A percentile compares a stretch with the other conserved stretches of the same genome.
These are phyloP conservation scores for Botrytis galanthina DNA, from an alignment of 2,329 filamentous ascomycete genomes.

Conservation along the genomic window DNA sequence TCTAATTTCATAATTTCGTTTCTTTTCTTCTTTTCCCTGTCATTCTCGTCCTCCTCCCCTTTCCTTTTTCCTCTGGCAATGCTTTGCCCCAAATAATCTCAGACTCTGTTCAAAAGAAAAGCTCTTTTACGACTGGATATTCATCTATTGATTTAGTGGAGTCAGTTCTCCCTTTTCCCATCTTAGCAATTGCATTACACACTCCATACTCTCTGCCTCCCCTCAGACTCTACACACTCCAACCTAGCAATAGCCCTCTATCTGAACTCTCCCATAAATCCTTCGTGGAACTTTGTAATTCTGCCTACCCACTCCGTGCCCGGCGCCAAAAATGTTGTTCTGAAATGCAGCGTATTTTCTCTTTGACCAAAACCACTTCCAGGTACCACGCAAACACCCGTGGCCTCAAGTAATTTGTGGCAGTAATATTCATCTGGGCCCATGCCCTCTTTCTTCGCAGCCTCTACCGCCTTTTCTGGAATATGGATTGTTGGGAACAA, in stretches of 20 bases:
- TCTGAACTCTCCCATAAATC: constrained; percentile 82
- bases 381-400: constrained; percentile 90
- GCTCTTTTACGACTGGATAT: neutral
- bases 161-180: neutral
- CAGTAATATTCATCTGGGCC: constrained; percentile 91
- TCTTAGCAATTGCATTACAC: neutral
- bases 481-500: constrained; percentile 93
- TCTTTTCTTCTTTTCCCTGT: too few species aligned
- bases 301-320: constrained; percentile 91
- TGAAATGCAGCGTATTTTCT: constrained; percentile 86
- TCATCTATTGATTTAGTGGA: neutral
- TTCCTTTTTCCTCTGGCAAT: neutral
- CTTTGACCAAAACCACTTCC: constrained; percentile 94
- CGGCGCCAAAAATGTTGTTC: constrained; percentile 94
- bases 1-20: neutral
- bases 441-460: constrained; percentile 71
- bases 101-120: neutral
- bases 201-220: neutral
- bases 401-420: constrained; percentile 84
- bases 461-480: constrained; percentile 70
- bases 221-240: neutral
- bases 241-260: constrained; percentile 19
- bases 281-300: constrained; percentile 85
- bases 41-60: neutral
- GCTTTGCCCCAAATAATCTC: neutral